A percentile compares a stretch with the other conserved stretches of the same genome.
phyloP scores from a whole-genome alignment of 441 rosid genomes.

The Omphalea diandra region DNA sequence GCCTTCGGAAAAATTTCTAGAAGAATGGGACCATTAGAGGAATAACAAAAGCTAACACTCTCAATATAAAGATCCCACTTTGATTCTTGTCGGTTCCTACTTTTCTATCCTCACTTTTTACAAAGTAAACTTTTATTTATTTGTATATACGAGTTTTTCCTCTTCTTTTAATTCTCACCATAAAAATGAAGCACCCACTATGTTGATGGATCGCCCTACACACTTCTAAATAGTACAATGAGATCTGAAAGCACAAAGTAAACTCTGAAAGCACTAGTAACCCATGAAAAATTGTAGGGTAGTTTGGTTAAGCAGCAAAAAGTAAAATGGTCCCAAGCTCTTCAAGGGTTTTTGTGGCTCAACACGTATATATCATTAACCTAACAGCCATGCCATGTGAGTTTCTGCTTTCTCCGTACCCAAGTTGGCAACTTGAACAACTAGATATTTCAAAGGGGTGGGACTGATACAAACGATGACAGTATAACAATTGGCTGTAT shows the following conservation, averaged over 20 bases:
- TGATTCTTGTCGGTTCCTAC: neutral
- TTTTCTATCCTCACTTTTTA: neutral
- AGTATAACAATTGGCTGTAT: neutral
- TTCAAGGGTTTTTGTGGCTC: neutral
- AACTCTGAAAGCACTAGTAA: neutral
- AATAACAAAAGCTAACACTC: neutral
- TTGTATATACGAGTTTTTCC: too few species aligned
- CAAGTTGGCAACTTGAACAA: constrained; percentile 26
- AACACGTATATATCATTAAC: constrained; percentile 4
- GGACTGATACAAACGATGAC: neutral
- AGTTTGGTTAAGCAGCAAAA: neutral
- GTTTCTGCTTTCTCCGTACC: neutral
- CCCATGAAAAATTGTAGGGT: neutral
- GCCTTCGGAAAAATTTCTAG: neutral
- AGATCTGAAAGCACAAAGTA: too few species aligned
- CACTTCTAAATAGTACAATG: too few species aligned
- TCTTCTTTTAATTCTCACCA: too few species aligned
- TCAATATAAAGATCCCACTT: neutral
- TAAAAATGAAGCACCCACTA: too few species aligned
- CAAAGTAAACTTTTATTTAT: neutral
- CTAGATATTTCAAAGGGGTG: constrained; percentile 7
- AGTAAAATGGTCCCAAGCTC: constrained; percentile 18
- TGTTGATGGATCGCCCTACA: too few species aligned
- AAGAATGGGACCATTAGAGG: constrained; percentile 3
- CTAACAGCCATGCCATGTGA: constrained; percentile 18